Percentiles rank a stretch among this genome's conserved stretches.
phyloP scores from a whole-genome alignment of 1,139 yeast species.

The Lodderomyces pseudojiufengensis region DNA sequence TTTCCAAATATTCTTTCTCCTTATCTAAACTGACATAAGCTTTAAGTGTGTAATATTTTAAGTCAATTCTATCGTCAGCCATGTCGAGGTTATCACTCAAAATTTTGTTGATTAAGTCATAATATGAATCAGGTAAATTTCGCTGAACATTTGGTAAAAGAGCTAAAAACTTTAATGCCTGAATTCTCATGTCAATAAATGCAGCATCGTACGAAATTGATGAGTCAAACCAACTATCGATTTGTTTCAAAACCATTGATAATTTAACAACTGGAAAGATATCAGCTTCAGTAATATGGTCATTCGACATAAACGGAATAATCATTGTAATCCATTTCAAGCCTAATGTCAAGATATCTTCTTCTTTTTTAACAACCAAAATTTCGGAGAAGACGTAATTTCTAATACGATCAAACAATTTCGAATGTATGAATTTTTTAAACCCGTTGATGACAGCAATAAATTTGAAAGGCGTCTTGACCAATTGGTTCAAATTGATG shows the following conservation, averaged over 20 bases:
- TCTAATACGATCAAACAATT: conserved; percentile 49
- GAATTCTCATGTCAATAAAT: conserved; percentile 50
- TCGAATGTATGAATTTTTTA: conserved; percentile 30
- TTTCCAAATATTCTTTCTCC: conserved; percentile 18
- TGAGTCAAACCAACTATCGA: conserved; percentile 57
- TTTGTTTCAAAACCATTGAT: conserved; percentile 52
- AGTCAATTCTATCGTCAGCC: conserved; percentile 33
- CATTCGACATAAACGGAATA: conserved; percentile 41
- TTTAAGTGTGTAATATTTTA: conserved; percentile 49
- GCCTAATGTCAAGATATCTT: conserved; percentile 40
- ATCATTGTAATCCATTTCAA: conserved; percentile 48
- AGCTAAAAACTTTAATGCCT: conserved; percentile 47
- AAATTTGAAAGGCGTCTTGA: conserved; percentile 33
- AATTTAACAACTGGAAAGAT: conserved; percentile 51
- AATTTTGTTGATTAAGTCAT: conserved; percentile 36
- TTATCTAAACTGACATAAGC: conserved; percentile 21
- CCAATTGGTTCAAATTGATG: conserved; percentile 29
- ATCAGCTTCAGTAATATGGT: conserved; percentile 23
- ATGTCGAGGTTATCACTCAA: conserved; percentile 50
- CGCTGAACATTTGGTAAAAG: conserved; percentile 20
- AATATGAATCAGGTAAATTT: conserved; percentile 28
- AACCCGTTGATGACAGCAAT: conserved; percentile 37
- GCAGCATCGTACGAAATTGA: conserved; percentile 57
- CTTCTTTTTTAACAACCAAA: conserved; percentile 45
- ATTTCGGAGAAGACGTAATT: conserved; percentile 64